Base-by-base conservation (phyloP, 2,329 filamentous ascomycete genomes). In the Diaporthe vexans region DNA sequence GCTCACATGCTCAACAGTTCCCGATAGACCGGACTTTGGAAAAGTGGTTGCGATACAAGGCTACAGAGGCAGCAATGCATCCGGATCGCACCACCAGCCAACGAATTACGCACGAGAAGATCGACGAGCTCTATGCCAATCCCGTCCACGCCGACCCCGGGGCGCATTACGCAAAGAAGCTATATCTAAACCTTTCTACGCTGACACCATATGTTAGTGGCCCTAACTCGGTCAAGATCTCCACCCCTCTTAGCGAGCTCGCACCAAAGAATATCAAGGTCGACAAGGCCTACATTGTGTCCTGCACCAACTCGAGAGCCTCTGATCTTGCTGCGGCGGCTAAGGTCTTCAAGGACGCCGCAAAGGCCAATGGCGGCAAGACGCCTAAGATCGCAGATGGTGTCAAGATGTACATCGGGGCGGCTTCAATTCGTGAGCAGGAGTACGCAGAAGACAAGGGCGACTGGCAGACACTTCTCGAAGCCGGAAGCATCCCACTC, bases 241-340 rank as follows among this genome's bases (percentile, higher is more conserved):
- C 93, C 0, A 97, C 92, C 0, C 94, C 96, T 0, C 83, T 98
- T 0, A 84, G 86, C 7, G 91, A 96, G 43, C 89, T 98, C 0
- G 93, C 93, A 78, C 81, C 89, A 0, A 87, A 96, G 80, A 85
- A 94, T 77, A 97, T 98, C 81, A 88, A 90, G 65, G 83, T 98
- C 29, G 85, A 98, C 85, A 95, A 98, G 88, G 92, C 98, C 78
- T 99, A 98, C 83, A 98, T 98, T 79, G 97, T 97, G 59, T 98
- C 95, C 15, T 98, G 96, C 86, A 98, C 96, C 8, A 98, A 98
- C 84, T 92, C 91, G 0, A 88, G 96, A 67, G 90, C 91, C 13
- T 95, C 94, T 0, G 96, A 98, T 81, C 87, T 98, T 19, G 91
- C 91, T 0, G 92, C 93, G 0, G 96, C 96, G 1, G 95, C 95